Percentiles rank a stretch among this genome's conserved stretches.
Conservation (phyloP, 768 basidiomycete genomes). For the Calocera viscosa region DNA sequence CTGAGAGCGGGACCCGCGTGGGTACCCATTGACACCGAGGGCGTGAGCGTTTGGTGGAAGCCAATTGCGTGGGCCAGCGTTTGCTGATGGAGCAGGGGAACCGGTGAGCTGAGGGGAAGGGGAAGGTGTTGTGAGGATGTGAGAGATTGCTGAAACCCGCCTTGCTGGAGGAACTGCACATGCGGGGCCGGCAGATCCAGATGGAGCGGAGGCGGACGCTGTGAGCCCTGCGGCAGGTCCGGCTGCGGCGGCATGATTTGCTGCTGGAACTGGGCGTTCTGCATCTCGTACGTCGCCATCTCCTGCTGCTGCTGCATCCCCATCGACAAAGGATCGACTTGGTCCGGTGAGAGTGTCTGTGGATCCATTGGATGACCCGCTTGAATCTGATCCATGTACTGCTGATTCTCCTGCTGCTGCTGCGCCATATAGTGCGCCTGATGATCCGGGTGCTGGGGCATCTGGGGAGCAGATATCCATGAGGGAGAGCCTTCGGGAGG, state of each 20-base stretch:
- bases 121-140: background rate
- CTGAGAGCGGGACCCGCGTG: background rate
- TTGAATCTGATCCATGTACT: constrained; percentile 1
- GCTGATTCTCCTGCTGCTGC: background rate
- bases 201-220: background rate
- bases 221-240: background rate
- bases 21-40: background rate
- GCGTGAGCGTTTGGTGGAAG: background rate
- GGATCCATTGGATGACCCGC: constrained; percentile 1
- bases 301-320: background rate
- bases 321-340: constrained; percentile 3
- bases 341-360: constrained; percentile 2
- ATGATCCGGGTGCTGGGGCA: background rate
- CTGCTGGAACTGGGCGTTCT: background rate
- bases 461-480: background rate
- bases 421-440: background rate
- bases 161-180: constrained; percentile 1
- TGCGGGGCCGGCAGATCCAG: background rate
- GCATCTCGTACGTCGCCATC: background rate
- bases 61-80: constrained; percentile 2
- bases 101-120: constrained; percentile 1
- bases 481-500: constrained; percentile 2
- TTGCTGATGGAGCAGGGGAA: background rate
- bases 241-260: background rate
- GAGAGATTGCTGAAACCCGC: constrained; percentile 2